Conservation (phyloP, 495 filamentous ascomycete species). For the Neurospora sublineolata region DNA sequence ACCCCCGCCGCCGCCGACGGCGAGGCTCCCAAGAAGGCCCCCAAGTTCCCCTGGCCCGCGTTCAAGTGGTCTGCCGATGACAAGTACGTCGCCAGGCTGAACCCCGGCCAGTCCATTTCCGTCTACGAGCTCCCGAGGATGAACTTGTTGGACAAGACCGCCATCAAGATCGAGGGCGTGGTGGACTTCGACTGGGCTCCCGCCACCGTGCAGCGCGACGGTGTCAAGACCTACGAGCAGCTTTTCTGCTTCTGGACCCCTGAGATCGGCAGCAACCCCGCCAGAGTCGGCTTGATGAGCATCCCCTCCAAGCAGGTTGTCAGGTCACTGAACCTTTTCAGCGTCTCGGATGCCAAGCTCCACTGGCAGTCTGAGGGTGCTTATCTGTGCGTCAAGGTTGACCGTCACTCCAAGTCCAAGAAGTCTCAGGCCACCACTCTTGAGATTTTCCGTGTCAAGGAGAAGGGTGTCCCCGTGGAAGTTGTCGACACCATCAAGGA, state of each 20-base stretch:
- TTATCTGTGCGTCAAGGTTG: slow-evolving; percentile 96
- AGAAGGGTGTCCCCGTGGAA: slow-evolving; percentile 96
- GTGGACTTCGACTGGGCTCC: slow-evolving; percentile 98
- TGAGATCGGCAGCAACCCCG: slow-evolving; percentile 96
- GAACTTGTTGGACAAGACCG: slow-evolving; percentile 77
- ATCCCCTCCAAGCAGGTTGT: slow-evolving; percentile 89
- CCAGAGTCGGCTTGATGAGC: slow-evolving; percentile 90
- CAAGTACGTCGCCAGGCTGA: slow-evolving; percentile 89
- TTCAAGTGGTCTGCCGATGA: slow-evolving; percentile 99
- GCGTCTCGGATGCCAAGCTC: slow-evolving; percentile 90
- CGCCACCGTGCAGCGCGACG: slow-evolving; percentile 62
- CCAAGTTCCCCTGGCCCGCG: slow-evolving; percentile 93
- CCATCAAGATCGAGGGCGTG: slow-evolving; percentile 89
- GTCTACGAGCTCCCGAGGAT: slow-evolving; percentile 91
- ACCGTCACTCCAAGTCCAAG: slow-evolving; percentile 97
- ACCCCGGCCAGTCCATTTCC: slow-evolving; percentile 76
- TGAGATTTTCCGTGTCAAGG: slow-evolving; percentile 91
- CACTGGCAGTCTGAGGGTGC: slow-evolving; percentile 91
- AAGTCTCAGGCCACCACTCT: slow-evolving; percentile 93
- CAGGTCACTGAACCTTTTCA: slow-evolving; percentile 91
- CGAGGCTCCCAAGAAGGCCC: slow-evolving; percentile 48
- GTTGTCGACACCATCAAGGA: slow-evolving; percentile 95
- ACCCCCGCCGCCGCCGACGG: slow-evolving; percentile 48
- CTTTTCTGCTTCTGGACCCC: slow-evolving; percentile 98
- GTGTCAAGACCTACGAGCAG: slow-evolving; percentile 83